Evolutionary conservation across 306 rosid genomes (phyloP), one percentile per base, ranked within the genome.

Genomic region (Urtica urens): DNA sequence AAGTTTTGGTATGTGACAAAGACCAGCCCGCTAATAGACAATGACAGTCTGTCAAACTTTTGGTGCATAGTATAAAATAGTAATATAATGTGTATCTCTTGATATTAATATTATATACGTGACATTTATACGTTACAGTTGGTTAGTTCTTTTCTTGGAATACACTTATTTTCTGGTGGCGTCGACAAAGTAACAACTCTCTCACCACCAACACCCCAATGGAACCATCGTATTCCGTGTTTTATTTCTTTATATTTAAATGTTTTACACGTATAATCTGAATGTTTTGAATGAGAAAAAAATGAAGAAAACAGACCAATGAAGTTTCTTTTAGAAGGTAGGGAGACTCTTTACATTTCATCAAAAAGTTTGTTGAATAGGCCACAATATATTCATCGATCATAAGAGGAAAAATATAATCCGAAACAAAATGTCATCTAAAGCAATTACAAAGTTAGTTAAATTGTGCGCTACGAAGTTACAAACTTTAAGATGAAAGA

Each of bases 21-120:
- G 83, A 70, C 78, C 49, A 24, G 37, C 43, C 72, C 46, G 24
- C 78, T 6, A 47, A 59, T 58, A 18, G 72, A 79, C 56, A 63
- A 2, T 25, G 82, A 83, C 76, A 66, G 11, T 23, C 62, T 58
- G 75, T 63, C 81, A 49, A 43, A 18, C 46, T 43, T 57, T 40
- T 4, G 5, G 9, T 21, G 3, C 14, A 0, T 15, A 21, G 22
- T 23, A 0, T 43, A 31, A 31, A 7, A 2, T 31, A 31, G 10
- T 13, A 31, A 31, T 34, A 14, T 41, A 28, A 16, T 14, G 14
- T 35, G 23, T 13, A 12, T 35, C 1, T 38, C 12, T 54, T 15
- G 24, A 11, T 38, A 13, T 16, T 1, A 5, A 38, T 13, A 24
- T 4, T n/a, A 46, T 4, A 26, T 46, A 23, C 13, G 21, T 42